Conservation (phyloP, 163 green algal species). For the Scenedesmus sp. region DNA sequence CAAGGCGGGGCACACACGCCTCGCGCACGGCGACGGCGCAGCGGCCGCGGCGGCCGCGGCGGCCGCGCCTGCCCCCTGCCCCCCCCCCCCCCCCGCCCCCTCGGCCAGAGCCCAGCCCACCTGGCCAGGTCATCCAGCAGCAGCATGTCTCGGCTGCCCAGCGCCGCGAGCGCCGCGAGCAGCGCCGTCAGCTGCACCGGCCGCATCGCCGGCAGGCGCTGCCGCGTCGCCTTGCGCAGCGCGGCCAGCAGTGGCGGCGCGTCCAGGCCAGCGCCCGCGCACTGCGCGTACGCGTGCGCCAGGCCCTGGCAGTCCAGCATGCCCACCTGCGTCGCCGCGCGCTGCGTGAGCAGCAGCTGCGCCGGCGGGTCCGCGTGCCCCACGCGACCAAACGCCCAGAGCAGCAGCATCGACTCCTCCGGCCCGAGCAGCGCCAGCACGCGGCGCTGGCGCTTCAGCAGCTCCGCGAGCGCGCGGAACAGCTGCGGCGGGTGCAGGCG, state of each 20-base stretch:
- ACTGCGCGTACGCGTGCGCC: constrained; percentile 18
- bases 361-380: constrained; percentile 5
- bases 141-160: constrained; percentile 17
- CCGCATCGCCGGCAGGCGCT: constrained; percentile 13
- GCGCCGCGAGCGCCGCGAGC: constrained; percentile 3
- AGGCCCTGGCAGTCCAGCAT: constrained; percentile 25
- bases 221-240: constrained; percentile 10
- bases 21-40: too few relatives aligned
- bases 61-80: too few relatives aligned
- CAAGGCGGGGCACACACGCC: too few relatives aligned
- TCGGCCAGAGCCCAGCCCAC: too few relatives aligned
- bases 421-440: constrained; percentile 27
- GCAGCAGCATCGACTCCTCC: constrained; percentile 33
- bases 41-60: too few relatives aligned
- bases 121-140: constrained; percentile 32
- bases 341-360: constrained; percentile 33
- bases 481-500: constrained; percentile 32
- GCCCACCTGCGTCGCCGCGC: constrained; percentile 30
- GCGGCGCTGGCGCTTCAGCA: constrained; percentile 31
- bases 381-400: constrained; percentile 26
- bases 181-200: background rate
- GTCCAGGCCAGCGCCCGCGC: background rate
- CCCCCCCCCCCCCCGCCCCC: too few relatives aligned
- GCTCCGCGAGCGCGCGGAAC: background rate
- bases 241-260: constrained; percentile 25